These are phyloP conservation scores for Boeremia lycopersici DNA, from an alignment of 2,329 filamentous ascomycete genomes.

Conservation along the genomic window DNA sequence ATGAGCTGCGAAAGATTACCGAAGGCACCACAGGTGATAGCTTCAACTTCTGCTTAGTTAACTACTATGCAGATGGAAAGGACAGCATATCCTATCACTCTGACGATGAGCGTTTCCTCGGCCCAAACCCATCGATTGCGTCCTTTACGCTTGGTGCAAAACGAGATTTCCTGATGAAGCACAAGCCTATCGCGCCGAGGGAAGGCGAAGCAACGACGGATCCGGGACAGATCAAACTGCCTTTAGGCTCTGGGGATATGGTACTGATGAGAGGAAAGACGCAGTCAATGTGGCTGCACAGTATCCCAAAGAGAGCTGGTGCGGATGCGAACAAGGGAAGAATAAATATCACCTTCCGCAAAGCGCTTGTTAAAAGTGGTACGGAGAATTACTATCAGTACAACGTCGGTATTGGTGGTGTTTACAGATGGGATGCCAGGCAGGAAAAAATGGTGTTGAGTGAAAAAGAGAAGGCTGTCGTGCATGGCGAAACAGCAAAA, in stretches of 20 bases:
- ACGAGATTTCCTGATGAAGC: constrained; percentile 79
- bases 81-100: constrained; percentile 82
- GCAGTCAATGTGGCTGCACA: constrained; percentile 76
- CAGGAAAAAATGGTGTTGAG: constrained; percentile 58
- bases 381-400: constrained; percentile 87
- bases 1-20: constrained; percentile 65
- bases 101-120: constrained; percentile 80
- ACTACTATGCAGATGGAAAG: constrained; percentile 78
- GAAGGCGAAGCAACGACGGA: constrained; percentile 45
- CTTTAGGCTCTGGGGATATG: constrained; percentile 74
- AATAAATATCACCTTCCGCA: constrained; percentile 78
- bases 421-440: constrained; percentile 70
- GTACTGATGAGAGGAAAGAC: constrained; percentile 76
- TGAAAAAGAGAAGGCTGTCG: constrained; percentile 14
- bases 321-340: constrained; percentile 66
- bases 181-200: constrained; percentile 64
- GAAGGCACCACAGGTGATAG: constrained; percentile 69
- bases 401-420: constrained; percentile 73
- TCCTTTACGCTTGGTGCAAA: constrained; percentile 74
- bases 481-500: not conserved
- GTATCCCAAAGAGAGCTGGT: constrained; percentile 74
- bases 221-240: constrained; percentile 55
- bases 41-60: constrained; percentile 82
- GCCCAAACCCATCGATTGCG: constrained; percentile 71
- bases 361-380: constrained; percentile 71